Percentiles rank a stretch among this genome's conserved stretches.
phyloP scores from a whole-genome alignment of 495 filamentous ascomycete genomes.

The Podospora fimiseda region DNA sequence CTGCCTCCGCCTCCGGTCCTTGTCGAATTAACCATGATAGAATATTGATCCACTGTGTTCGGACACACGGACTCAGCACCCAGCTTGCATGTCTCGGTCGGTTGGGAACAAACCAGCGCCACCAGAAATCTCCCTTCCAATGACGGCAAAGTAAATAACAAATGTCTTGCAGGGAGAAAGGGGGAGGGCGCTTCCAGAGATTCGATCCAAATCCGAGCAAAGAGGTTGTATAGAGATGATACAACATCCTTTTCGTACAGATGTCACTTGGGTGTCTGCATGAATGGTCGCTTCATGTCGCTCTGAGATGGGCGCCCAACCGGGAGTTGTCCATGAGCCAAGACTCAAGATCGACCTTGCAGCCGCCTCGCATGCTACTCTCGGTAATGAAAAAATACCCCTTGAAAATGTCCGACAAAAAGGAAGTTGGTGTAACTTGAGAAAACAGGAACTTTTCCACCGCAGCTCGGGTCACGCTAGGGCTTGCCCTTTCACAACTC shows the following conservation, averaged over 20 bases:
- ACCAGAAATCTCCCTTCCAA: background rate
- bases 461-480: too few relatives aligned
- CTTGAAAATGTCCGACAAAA: conserved; percentile 3
- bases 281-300: background rate
- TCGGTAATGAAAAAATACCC: conserved; percentile 2
- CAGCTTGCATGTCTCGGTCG: background rate
- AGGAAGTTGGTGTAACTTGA: background rate
- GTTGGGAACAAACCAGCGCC: background rate
- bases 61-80: background rate
- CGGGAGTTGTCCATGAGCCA: background rate
- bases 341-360: conserved; percentile 1
- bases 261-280: background rate
- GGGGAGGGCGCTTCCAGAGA: background rate
- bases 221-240: background rate
- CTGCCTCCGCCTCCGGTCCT: too few relatives aligned
- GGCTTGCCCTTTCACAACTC: background rate
- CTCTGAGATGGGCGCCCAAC: background rate
- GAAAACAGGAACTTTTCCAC: background rate
- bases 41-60: too few relatives aligned
- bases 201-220: background rate
- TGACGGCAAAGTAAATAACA: background rate
- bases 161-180: background rate
- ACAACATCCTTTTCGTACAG: background rate
- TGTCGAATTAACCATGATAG: too few relatives aligned
- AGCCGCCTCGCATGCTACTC: background rate